Conservation (phyloP, 2,329 filamentous ascomycete genomes). For the Kalmusia sp. region DNA sequence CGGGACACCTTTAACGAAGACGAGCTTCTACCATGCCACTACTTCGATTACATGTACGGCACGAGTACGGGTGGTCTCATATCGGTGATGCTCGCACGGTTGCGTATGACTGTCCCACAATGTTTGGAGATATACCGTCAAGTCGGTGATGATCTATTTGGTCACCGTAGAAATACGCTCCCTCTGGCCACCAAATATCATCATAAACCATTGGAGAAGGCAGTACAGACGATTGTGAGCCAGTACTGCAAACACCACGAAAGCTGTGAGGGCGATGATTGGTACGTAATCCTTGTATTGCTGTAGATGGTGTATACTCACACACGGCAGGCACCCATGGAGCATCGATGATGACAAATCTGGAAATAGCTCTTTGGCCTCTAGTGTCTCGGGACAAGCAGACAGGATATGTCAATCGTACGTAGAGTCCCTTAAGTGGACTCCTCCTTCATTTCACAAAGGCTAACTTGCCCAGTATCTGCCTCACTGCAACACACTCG, state of each 20-base stretch:
- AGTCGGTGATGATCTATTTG: constrained; percentile 58
- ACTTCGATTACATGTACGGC: constrained; percentile 62
- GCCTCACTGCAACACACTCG: constrained; percentile 57
- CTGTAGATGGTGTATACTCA: no score
- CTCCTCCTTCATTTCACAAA: not conserved
- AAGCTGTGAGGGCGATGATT: constrained; percentile 52
- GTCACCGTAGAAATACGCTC: constrained; percentile 50
- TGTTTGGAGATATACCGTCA: constrained; percentile 55
- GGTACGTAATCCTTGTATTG: no score
- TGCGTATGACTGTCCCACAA: constrained; percentile 58
- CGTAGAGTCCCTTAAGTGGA: constrained; percentile 15
- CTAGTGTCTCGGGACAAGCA: constrained; percentile 18
- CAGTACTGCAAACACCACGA: constrained; percentile 53
- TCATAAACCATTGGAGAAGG: constrained; percentile 56
- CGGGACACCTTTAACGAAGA: constrained; percentile 47
- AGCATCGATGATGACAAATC: constrained; percentile 27
- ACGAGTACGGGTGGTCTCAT: constrained; percentile 61
- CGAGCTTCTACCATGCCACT: constrained; percentile 57
- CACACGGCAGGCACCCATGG: constrained; percentile 58
- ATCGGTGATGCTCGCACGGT: constrained; percentile 57
- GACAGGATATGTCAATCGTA: constrained; percentile 49
- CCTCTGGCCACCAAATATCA: constrained; percentile 59
- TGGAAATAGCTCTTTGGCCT: constrained; percentile 15
- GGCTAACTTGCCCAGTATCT: constrained; percentile 40
- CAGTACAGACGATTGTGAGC: constrained; percentile 54